Percentiles rank a stretch among this genome's conserved stretches.
These are phyloP conservation scores for Pythium rishiriense DNA, from an alignment of 352 stramenopile species.

Conservation along the genomic window DNA sequence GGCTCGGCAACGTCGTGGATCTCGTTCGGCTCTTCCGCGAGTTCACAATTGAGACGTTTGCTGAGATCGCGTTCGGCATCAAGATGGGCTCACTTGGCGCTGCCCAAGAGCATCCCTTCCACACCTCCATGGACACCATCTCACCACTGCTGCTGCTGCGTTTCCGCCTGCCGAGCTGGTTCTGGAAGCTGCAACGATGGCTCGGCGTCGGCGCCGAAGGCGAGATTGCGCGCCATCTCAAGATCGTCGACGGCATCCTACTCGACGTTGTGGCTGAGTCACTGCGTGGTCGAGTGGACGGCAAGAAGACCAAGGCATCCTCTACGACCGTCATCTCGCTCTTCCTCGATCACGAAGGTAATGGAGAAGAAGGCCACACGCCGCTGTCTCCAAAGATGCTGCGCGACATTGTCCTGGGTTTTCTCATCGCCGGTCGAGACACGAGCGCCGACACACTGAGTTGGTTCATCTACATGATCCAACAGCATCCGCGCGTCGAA, in stretches of 20 bases:
- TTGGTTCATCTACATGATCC: slow-evolving; percentile 61
- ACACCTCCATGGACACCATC: slow-evolving; percentile 30
- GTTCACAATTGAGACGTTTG: slow-evolving; percentile 41
- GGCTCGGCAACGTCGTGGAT: slow-evolving; percentile 11
- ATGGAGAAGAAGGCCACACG: not conserved
- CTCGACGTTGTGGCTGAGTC: slow-evolving; percentile 32
- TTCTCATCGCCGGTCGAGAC: slow-evolving; percentile 47
- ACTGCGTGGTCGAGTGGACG: slow-evolving; percentile 17
- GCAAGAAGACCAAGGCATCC: not conserved
- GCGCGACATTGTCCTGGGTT: slow-evolving; percentile 45
- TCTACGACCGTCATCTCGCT: slow-evolving; percentile 34
- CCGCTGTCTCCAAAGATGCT: slow-evolving; percentile 27
- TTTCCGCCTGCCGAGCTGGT: slow-evolving; percentile 31
- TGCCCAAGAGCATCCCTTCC: slow-evolving; percentile 28
- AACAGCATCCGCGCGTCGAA: slow-evolving; percentile 43
- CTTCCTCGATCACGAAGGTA: slow-evolving; percentile 31
- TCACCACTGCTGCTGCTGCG: slow-evolving; percentile 19
- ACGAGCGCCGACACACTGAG: slow-evolving; percentile 57
- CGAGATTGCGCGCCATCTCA: slow-evolving; percentile 23
- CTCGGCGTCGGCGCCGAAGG: slow-evolving; percentile 30
- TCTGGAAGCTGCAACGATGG: slow-evolving; percentile 36
- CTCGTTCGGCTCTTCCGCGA: slow-evolving; percentile 29
- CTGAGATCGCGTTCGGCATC: slow-evolving; percentile 39
- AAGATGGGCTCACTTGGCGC: slow-evolving; percentile 30
- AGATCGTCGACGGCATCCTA: slow-evolving; percentile 28